phyloP scores from a whole-genome alignment of 306 rosid species.

The Rosa rugosa region DNA sequence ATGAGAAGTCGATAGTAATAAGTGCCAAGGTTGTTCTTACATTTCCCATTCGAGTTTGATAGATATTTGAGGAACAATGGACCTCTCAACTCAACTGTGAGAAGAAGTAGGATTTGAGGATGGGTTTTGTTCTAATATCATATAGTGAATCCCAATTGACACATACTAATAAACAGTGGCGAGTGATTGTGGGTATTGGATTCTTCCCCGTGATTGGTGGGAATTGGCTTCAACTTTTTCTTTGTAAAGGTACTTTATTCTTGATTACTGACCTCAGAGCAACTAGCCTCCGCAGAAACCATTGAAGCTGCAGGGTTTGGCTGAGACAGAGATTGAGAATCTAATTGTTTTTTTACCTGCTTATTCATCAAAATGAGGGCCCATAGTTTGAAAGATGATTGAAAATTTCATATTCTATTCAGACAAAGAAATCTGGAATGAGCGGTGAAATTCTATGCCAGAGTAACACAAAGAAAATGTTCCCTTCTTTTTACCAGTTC shows the following conservation, averaged over 20 bases:
- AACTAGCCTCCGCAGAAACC: conserved; percentile 46
- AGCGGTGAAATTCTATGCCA: background rate
- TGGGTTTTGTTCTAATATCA: background rate
- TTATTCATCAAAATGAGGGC: background rate
- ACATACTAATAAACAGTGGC: background rate
- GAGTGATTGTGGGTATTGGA: conserved; percentile 39
- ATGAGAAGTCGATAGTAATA: background rate
- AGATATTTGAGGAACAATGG: background rate
- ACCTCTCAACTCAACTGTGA: too few species aligned
- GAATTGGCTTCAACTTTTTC: conserved; percentile 26
- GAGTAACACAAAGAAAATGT: background rate
- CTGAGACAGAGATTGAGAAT: conserved; percentile 1
- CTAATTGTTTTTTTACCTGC: background rate
- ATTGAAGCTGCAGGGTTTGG: conserved; percentile 16
- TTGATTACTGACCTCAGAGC: conserved; percentile 22
- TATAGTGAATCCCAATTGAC: too few species aligned
- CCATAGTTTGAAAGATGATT: conserved; percentile 1
- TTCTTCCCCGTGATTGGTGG: conserved; percentile 42
- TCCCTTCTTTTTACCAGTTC: background rate
- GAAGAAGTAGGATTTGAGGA: background rate
- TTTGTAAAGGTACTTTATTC: conserved; percentile 35
- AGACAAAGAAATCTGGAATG: background rate
- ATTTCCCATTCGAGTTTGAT: conserved; percentile 43
- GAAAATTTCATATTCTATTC: background rate
- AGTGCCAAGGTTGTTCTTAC: conserved; percentile 33